phyloP scores from a whole-genome alignment of 1,284 basidiomycete species.

The Anthracocystis setariae region DNA sequence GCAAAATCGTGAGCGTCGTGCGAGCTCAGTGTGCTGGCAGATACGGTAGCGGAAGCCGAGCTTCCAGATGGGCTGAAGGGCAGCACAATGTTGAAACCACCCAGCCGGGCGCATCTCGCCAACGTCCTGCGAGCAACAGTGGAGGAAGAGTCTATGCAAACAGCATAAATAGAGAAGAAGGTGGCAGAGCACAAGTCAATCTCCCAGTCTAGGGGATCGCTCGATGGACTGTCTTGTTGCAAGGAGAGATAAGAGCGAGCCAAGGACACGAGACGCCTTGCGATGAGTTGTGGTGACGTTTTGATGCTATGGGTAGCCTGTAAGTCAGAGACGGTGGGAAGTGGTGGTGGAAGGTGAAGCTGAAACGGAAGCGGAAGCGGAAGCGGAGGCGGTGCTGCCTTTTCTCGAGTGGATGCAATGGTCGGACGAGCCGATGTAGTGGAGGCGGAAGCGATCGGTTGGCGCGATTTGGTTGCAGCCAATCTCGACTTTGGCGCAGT shows the following conservation, averaged over 20 bases:
- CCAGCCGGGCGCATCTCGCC: slow-evolving; percentile 55
- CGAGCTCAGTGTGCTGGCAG: slow-evolving; percentile 38
- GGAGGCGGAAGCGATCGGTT: slow-evolving; percentile 24
- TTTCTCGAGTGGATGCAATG: slow-evolving; percentile 11
- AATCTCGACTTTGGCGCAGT: slow-evolving; percentile 30
- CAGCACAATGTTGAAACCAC: slow-evolving; percentile 55
- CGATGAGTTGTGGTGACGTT: slow-evolving; percentile 22
- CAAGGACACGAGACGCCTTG: slow-evolving; percentile 30
- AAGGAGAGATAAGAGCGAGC: slow-evolving; percentile 39
- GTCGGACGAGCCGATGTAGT: slow-evolving; percentile 27
- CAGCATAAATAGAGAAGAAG: slow-evolving; percentile 54
- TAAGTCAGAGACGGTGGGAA: slow-evolving; percentile 31
- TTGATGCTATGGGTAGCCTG: slow-evolving; percentile 14
- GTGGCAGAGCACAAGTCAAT: slow-evolving; percentile 56
- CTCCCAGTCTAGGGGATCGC: slow-evolving; percentile 32
- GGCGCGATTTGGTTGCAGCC: slow-evolving; percentile 27
- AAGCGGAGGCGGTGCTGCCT: slow-evolving; percentile 5
- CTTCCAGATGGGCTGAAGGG: slow-evolving; percentile 58
- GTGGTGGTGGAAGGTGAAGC: slow-evolving; percentile 29
- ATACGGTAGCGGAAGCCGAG: slow-evolving; percentile 25
- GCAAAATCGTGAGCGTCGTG: slow-evolving; percentile 40
- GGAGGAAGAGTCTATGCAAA: slow-evolving; percentile 48
- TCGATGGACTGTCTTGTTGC: slow-evolving; percentile 1
- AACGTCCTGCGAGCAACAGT: slow-evolving; percentile 47
- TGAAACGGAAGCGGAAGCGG: slow-evolving; percentile 6